Evolutionary conservation across 1,284 basidiomycete genomes (phyloP).

Genomic region (Thelephora terrestris): DNA sequence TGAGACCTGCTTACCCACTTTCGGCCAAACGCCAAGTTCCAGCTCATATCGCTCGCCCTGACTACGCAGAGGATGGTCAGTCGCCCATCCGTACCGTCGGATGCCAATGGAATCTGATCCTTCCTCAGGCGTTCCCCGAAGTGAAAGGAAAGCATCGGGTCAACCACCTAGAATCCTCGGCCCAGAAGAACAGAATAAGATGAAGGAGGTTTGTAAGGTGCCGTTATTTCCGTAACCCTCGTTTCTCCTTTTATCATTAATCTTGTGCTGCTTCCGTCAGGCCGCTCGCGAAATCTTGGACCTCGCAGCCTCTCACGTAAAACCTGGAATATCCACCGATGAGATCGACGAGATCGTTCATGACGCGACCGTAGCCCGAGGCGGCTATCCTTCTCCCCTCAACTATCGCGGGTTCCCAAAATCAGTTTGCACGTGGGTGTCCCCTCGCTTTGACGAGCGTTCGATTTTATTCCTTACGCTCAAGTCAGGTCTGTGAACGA

Average conservation of each 20-base stretch:
- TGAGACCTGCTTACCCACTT: constrained; percentile 70
- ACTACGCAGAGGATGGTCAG: constrained; percentile 67
- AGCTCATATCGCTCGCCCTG: constrained; percentile 66
- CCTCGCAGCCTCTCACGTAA: constrained; percentile 74
- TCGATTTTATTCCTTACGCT: background rate
- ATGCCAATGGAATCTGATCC: constrained; percentile 18
- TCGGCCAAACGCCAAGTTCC: constrained; percentile 63
- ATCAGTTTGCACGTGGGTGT: constrained; percentile 86
- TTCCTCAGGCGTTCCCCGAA: constrained; percentile 45
- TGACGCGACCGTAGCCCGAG: constrained; percentile 82
- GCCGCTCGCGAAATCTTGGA: constrained; percentile 88
- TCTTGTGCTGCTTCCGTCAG: constrained; percentile 30
- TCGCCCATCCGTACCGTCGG: constrained; percentile 17
- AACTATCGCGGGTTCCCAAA: constrained; percentile 94
- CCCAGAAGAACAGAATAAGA: constrained; percentile 64
- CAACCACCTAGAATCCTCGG: constrained; percentile 56
- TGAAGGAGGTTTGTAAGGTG: constrained; percentile 64
- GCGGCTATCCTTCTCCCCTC: constrained; percentile 90
- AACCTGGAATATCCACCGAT: constrained; percentile 91
- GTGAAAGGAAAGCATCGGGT: constrained; percentile 49
- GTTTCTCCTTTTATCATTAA: constrained; percentile 10
- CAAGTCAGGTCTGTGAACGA: constrained; percentile 81
- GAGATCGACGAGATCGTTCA: constrained; percentile 95
- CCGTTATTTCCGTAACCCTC: constrained; percentile 6
- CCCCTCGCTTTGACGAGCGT: background rate